Base-by-base conservation (phyloP, 257 asterid species). In the Verbena officinalis region DNA sequence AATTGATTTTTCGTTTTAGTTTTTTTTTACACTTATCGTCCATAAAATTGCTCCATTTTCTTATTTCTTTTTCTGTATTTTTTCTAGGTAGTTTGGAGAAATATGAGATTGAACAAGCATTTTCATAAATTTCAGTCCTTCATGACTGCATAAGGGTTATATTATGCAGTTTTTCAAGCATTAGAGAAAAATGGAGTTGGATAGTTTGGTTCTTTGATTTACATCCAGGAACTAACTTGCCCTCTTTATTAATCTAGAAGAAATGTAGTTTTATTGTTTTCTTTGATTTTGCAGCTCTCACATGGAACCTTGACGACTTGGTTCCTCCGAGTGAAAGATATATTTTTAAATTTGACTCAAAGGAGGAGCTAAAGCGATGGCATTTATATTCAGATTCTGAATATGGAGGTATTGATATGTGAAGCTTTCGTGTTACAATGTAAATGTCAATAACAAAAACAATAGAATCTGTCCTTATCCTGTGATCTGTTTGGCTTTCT, bases 321-420 rank as follows among this genome's bases (percentile, higher is more conserved):
- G 70, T 79, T 74, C 97, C 97, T 65, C 97, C 98, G 4, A 81
- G 84, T 64, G 98, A 90, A 81, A 84, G 89, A 69, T 81, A 56
- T 62, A 79, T 93, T 53, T 90, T 82, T 52, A 74, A 74, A 64
- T 93, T 93, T 63, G 77, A 73, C 68, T 75, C 97, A 0, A 90
- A 86, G 72, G 95, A 87, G 75, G 99, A 93, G 75, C 83, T 93
- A 33, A 90, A 87, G 65, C 78, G 66, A 55, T 93, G 99, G 97
- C 97, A 87, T 76, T 78, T 90, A 24, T 93, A 93, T 79, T 90
- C 99, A 19, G 99, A 93, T 78, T 93, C 97, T 73, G 99, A 93
- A 74, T 90, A 85, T 67, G 96, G 96, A 87, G 97, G 99, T 93
- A 73, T 12, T 38, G 11, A 33, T 21, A 8, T 21, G 4, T 3